Evolutionary conservation across 495 filamentous ascomycete genomes (phyloP).

Genomic region (Daldinia bambusicola): DNA sequence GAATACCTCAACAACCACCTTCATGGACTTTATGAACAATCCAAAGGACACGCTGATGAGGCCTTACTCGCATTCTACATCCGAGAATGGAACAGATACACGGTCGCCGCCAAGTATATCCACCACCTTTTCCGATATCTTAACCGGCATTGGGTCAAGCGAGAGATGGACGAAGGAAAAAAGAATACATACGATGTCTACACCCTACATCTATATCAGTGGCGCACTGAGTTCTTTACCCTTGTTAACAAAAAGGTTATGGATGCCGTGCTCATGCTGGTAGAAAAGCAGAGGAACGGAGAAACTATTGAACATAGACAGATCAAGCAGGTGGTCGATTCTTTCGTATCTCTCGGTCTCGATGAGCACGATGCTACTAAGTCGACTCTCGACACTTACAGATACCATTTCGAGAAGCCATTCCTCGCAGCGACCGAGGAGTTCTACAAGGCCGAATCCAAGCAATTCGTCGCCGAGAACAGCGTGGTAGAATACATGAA

Average conservation of each 20-base stretch:
- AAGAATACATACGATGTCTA: slow-evolving; percentile 99
- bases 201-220: slow-evolving; percentile 93
- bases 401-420: slow-evolving; percentile 88
- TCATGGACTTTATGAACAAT: slow-evolving; percentile 68
- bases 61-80: slow-evolving; percentile 96
- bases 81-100: slow-evolving; percentile 94
- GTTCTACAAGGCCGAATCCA: slow-evolving; percentile 93
- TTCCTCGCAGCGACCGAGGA: slow-evolving; percentile 84
- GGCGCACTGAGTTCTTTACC: slow-evolving; percentile 90
- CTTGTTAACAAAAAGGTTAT: slow-evolving; percentile 88
- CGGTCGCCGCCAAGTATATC: slow-evolving; percentile 92
- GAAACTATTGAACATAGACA: slow-evolving; percentile 98
- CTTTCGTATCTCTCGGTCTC: slow-evolving; percentile 93
- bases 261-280: slow-evolving; percentile 91
- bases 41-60: slow-evolving; percentile 84
- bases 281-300: slow-evolving; percentile 96
- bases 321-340: slow-evolving; percentile 97
- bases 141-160: slow-evolving; percentile 98
- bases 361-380: slow-evolving; percentile 94
- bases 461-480: slow-evolving; percentile 94
- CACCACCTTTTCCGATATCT: slow-evolving; percentile 98
- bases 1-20: slow-evolving; percentile 85
- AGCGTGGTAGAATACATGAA: slow-evolving; percentile 99
- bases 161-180: slow-evolving; percentile 99
- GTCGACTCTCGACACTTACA: slow-evolving; percentile 94